Percentiles rank a stretch among this genome's conserved stretches.
phyloP scores from a whole-genome alignment of 352 stramenopile genomes.

The Pythium utonaiense region DNA sequence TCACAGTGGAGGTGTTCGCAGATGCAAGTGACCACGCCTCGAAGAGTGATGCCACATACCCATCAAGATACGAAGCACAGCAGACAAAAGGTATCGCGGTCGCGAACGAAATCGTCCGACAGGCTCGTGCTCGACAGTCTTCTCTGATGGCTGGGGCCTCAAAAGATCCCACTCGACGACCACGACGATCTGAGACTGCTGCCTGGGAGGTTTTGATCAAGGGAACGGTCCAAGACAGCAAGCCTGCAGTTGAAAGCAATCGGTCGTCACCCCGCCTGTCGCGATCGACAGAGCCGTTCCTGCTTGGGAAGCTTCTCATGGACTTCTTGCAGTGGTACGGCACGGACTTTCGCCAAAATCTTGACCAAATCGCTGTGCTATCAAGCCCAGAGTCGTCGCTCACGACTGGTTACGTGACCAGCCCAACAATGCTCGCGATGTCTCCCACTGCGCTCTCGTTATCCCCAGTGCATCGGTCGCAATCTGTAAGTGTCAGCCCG shows the following conservation, averaged over 20 bases:
- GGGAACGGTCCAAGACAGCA: not conserved
- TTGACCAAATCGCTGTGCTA: slow-evolving; percentile 60
- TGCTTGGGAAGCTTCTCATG: slow-evolving; percentile 82
- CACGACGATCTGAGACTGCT: slow-evolving; percentile 9
- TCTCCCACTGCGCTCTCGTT: slow-evolving; percentile 17
- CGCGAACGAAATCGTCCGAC: slow-evolving; percentile 49
- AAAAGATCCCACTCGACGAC: slow-evolving; percentile 6
- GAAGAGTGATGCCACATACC: not conserved
- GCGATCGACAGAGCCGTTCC: slow-evolving; percentile 23
- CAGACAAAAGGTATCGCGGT: slow-evolving; percentile 36
- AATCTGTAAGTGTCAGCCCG: not conserved
- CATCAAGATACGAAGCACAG: slow-evolving; percentile 34
- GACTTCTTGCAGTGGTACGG: slow-evolving; percentile 82
- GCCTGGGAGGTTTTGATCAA: slow-evolving; percentile 13
- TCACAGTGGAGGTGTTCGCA: not conserved
- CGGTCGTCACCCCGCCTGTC: slow-evolving; percentile 17
- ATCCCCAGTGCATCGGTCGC: not conserved
- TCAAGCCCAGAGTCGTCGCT: slow-evolving; percentile 21
- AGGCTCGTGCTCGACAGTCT: slow-evolving; percentile 34
- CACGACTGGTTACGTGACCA: not conserved
- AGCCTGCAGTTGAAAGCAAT: not conserved
- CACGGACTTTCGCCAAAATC: slow-evolving; percentile 73
- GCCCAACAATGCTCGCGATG: slow-evolving; percentile 1
- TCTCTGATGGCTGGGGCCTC: slow-evolving; percentile 26
- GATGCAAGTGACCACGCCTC: not conserved